phyloP scores from a whole-genome alignment of 1,139 yeast species.

The Kazachstania sp. region DNA sequence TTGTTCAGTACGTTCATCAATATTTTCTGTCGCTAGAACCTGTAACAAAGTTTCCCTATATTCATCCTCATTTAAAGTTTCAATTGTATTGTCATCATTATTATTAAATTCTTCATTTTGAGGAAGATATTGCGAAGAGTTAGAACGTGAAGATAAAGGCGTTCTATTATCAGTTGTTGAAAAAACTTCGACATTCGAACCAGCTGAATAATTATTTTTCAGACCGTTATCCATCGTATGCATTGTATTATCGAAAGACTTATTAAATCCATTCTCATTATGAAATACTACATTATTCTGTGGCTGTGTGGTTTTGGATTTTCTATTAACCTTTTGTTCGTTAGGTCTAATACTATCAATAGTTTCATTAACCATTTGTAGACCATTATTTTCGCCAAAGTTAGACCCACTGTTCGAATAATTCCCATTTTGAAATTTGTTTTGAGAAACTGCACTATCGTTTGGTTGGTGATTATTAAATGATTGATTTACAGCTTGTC shows the following conservation, averaged over 20 bases:
- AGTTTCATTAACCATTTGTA: slow-evolving; percentile 2
- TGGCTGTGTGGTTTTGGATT: neutral
- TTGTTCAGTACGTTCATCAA: slow-evolving; percentile 61
- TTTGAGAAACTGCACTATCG: neutral
- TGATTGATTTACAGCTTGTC: neutral
- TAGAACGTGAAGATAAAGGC: slow-evolving; percentile 34
- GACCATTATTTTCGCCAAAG: neutral
- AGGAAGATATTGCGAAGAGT: slow-evolving; percentile 13
- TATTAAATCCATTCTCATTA: neutral
- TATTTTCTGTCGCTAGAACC: slow-evolving; percentile 48
- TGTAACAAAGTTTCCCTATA: slow-evolving; percentile 29
- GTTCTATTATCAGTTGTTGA: slow-evolving; percentile 35
- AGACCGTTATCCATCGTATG: neutral
- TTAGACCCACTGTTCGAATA: neutral
- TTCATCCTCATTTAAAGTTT: slow-evolving; percentile 13
- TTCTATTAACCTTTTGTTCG: neutral
- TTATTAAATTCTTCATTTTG: neutral
- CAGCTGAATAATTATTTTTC: slow-evolving; percentile 4
- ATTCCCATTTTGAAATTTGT: neutral
- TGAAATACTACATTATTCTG: neutral
- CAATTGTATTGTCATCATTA: neutral
- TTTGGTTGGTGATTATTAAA: neutral
- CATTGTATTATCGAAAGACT: neutral
- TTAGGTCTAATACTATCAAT: neutral
- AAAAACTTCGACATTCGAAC: slow-evolving; percentile 11